Evolutionary conservation across 2,329 filamentous ascomycete genomes (phyloP).

Genomic region (Fonsecaea erecta): DNA sequence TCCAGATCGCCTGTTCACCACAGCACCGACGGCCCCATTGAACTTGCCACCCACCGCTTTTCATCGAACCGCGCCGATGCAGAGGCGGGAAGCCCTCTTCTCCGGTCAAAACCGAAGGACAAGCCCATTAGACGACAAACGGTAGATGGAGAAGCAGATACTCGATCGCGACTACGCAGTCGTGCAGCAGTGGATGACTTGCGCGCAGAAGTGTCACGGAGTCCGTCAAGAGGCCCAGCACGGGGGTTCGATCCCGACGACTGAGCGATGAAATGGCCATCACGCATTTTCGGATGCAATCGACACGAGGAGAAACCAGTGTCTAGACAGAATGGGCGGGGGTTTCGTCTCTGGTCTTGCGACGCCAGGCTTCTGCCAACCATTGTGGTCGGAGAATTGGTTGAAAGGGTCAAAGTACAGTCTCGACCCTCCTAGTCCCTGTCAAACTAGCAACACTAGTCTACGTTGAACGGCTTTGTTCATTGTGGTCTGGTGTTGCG

Average conservation of each 20-base stretch:
- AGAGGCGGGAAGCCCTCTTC: constrained; percentile 19
- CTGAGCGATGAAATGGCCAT: constrained; percentile 1
- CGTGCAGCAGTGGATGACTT: constrained; percentile 19
- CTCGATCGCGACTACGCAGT: constrained; percentile 19
- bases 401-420: not conserved
- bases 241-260: constrained; percentile 7
- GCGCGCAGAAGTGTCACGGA: constrained; percentile 17
- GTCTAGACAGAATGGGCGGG: not conserved
- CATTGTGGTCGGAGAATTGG: not conserved
- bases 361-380: not conserved
- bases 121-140: constrained; percentile 2
- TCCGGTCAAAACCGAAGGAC: constrained; percentile 6
- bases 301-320: not conserved
- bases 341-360: no score
- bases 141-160: not conserved
- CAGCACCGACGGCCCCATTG: constrained; percentile 19
- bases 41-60: constrained; percentile 26
- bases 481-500: not conserved
- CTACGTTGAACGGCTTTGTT: not conserved
- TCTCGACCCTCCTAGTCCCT: not conserved
- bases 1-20: constrained; percentile 17
- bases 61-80: constrained; percentile 12
- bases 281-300: not conserved
- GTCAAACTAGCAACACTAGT: not conserved
- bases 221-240: constrained; percentile 19